phyloP scores from a whole-genome alignment of 139 green algal genomes.

The Zygnema circumcarinatum region DNA sequence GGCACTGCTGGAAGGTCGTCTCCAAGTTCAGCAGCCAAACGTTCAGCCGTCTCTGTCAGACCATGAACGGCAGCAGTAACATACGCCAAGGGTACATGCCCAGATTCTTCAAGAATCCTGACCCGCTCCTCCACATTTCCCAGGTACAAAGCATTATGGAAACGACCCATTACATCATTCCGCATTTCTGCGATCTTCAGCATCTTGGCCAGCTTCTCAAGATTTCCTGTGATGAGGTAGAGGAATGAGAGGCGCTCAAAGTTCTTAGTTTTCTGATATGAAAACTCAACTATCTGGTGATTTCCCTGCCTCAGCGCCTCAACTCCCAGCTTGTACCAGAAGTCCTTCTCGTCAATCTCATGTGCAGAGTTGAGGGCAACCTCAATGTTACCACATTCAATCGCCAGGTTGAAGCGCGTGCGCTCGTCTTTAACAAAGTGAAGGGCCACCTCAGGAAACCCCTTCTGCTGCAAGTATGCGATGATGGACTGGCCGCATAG shows the following conservation, averaged over 20 bases:
- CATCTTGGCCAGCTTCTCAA: conserved; percentile 95
- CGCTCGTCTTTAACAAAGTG: conserved; percentile 91
- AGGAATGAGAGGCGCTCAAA: conserved; percentile 98
- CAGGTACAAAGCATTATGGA: conserved; percentile 97
- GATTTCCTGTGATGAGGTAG: conserved; percentile 97
- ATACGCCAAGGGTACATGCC: conserved; percentile 91
- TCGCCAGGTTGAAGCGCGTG: conserved; percentile 93
- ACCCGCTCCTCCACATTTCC: conserved; percentile 81
- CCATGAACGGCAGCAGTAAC: conserved; percentile 76
- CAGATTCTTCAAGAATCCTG: conserved; percentile 87
- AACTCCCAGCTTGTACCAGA: conserved; percentile 90
- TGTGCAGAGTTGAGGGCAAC: conserved; percentile 92
- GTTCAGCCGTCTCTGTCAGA: conserved; percentile 65
- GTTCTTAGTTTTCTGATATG: conserved; percentile 98
- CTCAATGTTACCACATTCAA: conserved; percentile 97
- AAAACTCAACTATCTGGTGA: conserved; percentile 97
- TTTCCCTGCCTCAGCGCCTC: conserved; percentile 92
- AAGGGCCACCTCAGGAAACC: conserved; percentile 97
- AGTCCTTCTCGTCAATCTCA: conserved; percentile 95
- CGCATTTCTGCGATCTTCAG: conserved; percentile 97
- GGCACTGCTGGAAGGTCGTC: conserved; percentile 62
- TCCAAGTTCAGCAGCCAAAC: conserved; percentile 69
- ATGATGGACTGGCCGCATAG: conserved; percentile 98
- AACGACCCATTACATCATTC: conserved; percentile 90
- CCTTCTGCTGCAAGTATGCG: conserved; percentile 97